Conservation (phyloP, 2,329 filamentous ascomycete species). For the Hortaea werneckii region DNA sequence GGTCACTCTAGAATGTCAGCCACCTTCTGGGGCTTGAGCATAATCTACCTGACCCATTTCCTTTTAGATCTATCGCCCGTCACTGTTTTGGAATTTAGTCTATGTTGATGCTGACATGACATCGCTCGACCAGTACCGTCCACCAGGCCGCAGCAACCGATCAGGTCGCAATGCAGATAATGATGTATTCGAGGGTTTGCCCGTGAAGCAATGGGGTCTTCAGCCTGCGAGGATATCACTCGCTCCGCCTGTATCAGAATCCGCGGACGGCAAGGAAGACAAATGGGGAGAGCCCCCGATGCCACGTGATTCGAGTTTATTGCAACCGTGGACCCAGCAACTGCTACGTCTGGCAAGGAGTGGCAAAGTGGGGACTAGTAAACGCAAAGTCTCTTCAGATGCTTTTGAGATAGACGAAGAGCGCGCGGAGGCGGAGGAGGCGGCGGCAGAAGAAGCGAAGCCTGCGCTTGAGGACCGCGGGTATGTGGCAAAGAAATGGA, state of each 20-base stretch:
- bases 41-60: no score
- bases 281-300: conserved; percentile 75
- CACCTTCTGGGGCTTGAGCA: no score
- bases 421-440: conserved; percentile 34
- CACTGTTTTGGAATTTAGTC: no score
- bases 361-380: conserved; percentile 45
- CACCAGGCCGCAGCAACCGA: conserved; percentile 47
- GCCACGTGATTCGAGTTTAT: conserved; percentile 72
- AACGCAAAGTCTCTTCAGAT: conserved; percentile 46
- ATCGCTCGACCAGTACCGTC: conserved; percentile 38
- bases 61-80: no score
- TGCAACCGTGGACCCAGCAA: conserved; percentile 71
- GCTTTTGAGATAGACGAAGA: conserved; percentile 51
- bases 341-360: conserved; percentile 69
- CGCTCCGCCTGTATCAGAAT: conserved; percentile 20
- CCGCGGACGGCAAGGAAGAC: conserved; percentile 38
- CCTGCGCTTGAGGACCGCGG: conserved; percentile 36
- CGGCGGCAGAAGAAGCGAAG: conserved; percentile 25
- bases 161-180: conserved; percentile 51
- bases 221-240: conserved; percentile 20
- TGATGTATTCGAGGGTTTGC: conserved; percentile 63
- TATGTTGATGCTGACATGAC: no score
- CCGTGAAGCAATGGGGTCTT: conserved; percentile 81
- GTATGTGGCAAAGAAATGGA: conserved; percentile 50
- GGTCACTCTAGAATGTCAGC: no score